phyloP scores from a whole-genome alignment of 108 stramenopile species.

The Seminavis robusta region DNA sequence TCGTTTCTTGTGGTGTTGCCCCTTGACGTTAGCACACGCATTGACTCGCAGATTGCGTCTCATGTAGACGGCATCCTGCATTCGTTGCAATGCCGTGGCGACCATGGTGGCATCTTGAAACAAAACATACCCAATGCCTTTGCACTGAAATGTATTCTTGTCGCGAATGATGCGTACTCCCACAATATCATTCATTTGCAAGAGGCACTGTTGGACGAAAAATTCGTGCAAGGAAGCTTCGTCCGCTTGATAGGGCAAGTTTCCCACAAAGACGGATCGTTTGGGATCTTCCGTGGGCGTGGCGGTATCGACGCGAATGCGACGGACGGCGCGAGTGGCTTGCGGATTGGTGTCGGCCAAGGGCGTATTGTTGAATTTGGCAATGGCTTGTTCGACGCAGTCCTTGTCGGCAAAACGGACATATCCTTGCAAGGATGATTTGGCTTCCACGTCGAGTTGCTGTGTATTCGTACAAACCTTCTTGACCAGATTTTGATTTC shows the following conservation, averaged over 20 bases:
- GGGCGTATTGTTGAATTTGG: constrained; percentile 60
- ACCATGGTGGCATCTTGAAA: constrained; percentile 54
- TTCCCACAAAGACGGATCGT: constrained; percentile 77
- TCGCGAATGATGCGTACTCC: constrained; percentile 79
- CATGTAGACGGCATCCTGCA: constrained; percentile 61
- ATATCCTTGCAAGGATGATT: constrained; percentile 55
- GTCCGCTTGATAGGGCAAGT: constrained; percentile 67
- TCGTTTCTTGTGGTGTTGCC: constrained; percentile 16
- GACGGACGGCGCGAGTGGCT: neutral
- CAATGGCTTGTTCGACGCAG: constrained; percentile 57
- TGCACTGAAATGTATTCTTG: constrained; percentile 68
- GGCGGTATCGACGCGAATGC: constrained; percentile 48
- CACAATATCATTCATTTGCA: constrained; percentile 40
- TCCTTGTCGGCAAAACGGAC: constrained; percentile 64
- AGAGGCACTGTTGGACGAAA: constrained; percentile 43
- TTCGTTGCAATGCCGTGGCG: constrained; percentile 46
- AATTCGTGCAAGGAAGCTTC: constrained; percentile 61
- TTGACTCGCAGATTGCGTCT: constrained; percentile 65
- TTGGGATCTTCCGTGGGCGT: constrained; percentile 44
- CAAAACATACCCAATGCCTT: constrained; percentile 81
- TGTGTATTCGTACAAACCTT: constrained; percentile 74
- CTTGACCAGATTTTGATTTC: constrained; percentile 65
- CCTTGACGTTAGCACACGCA: constrained; percentile 43
- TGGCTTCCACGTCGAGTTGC: constrained; percentile 27
- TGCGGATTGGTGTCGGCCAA: constrained; percentile 7